phyloP scores from a whole-genome alignment of 2,329 filamentous ascomycete genomes.

The Paecilomyces dactylethromorphus region DNA sequence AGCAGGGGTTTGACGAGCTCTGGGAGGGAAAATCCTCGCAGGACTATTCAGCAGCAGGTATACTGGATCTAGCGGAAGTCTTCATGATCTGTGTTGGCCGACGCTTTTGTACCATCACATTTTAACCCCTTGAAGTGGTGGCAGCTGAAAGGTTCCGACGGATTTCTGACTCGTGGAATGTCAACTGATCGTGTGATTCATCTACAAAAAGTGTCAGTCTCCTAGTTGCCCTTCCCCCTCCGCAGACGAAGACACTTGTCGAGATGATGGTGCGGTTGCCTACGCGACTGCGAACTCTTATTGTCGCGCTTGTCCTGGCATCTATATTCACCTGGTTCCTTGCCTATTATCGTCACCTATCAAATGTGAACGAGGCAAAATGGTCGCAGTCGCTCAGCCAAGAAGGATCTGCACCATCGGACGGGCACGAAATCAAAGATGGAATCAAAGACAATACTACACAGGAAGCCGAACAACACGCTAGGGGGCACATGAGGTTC shows the following conservation, averaged over 20 bases:
- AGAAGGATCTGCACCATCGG: background rate
- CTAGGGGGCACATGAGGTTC: slow-evolving; percentile 20
- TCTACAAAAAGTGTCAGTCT: background rate
- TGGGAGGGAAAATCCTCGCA: background rate
- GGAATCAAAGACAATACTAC: background rate
- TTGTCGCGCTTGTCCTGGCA: slow-evolving; percentile 5
- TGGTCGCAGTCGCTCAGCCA: background rate
- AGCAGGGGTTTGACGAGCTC: background rate
- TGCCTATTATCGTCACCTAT: slow-evolving; percentile 1
- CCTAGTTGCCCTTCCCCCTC: background rate
- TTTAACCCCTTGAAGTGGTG: background rate
- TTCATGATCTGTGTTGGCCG: background rate
- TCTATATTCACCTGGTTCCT: slow-evolving; percentile 11
- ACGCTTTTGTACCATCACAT: background rate
- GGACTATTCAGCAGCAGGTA: background rate
- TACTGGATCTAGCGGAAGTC: background rate
- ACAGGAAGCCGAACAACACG: slow-evolving; percentile 1
- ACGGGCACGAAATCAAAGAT: background rate
- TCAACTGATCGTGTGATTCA: background rate
- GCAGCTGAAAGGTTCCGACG: background rate
- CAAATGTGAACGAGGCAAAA: background rate
- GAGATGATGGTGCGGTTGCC: background rate
- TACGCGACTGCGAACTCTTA: background rate
- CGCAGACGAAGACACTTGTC: background rate
- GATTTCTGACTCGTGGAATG: background rate